A percentile compares a stretch with the other conserved stretches of the same genome.
These are phyloP conservation scores for Zalerion maritima DNA, from an alignment of 495 filamentous ascomycete species.

Conservation along the genomic window DNA sequence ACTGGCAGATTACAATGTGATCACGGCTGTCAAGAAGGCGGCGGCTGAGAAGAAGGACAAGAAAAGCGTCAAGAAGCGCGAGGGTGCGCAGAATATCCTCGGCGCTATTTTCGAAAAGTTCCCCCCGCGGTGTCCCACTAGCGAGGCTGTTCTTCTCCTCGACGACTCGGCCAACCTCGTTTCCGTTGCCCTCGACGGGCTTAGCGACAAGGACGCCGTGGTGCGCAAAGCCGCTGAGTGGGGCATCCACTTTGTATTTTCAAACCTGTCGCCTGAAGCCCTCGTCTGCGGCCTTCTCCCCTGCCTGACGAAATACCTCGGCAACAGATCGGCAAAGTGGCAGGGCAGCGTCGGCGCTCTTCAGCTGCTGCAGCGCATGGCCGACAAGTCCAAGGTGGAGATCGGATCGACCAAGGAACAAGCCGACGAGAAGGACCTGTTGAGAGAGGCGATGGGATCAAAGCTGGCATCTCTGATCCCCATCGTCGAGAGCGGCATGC, in stretches of 20 bases:
- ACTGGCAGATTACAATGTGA: conserved; percentile 56
- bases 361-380: conserved; percentile 73
- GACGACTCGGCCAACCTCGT: conserved; percentile 69
- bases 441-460: conserved; percentile 84
- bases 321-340: conserved; percentile 79
- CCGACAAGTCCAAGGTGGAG: conserved; percentile 78
- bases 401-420: conserved; percentile 62
- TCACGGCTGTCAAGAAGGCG: conserved; percentile 64
- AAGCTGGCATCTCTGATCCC: conserved; percentile 84
- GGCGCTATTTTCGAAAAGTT: conserved; percentile 88
- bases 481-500: conserved; percentile 84
- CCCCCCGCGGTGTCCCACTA: conserved; percentile 58
- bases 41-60: conserved; percentile 97
- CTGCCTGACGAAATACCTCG: conserved; percentile 54
- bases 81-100: conserved; percentile 88
- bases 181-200: conserved; percentile 58
- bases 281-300: conserved; percentile 68
- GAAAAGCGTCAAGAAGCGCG: conserved; percentile 74
- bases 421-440: conserved; percentile 68
- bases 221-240: conserved; percentile 89
- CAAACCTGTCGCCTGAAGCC: conserved; percentile 61
- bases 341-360: conserved; percentile 83
- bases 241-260: conserved; percentile 79
- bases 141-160: conserved; percentile 65
- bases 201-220: conserved; percentile 80